phyloP scores from a whole-genome alignment of 2,329 filamentous ascomycete species.

The Sporothrix pseudoabietina region DNA sequence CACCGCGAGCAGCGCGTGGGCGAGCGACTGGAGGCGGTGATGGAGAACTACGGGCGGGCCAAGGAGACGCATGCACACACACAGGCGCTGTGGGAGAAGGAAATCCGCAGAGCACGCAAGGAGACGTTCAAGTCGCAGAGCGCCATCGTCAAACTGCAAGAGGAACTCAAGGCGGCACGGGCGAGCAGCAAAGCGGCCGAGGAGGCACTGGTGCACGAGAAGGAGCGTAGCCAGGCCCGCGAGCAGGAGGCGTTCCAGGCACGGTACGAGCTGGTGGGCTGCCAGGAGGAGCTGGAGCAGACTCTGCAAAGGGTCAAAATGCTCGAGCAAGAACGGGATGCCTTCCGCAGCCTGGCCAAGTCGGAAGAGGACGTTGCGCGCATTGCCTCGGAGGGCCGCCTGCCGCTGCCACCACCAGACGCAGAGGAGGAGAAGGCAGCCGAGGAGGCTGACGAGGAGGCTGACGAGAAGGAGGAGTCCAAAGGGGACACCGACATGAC shows the following conservation, averaged over 20 bases:
- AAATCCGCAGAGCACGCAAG: conserved; percentile 68
- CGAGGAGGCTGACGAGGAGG: conserved; percentile 42
- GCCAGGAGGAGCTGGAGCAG: conserved; percentile 68
- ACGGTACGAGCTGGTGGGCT: conserved; percentile 64
- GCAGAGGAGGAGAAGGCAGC: conserved; percentile 54
- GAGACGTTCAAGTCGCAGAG: conserved; percentile 77
- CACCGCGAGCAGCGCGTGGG: conserved; percentile 67
- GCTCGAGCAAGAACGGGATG: conserved; percentile 73
- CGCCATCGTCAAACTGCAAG: conserved; percentile 68
- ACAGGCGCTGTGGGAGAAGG: conserved; percentile 71
- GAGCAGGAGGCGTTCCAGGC: conserved; percentile 72
- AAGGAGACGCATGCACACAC: conserved; percentile 71
- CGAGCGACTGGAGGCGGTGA: conserved; percentile 67
- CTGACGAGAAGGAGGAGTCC: not conserved
- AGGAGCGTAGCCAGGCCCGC: conserved; percentile 60
- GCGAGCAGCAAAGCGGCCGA: conserved; percentile 58
- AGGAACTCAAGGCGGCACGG: conserved; percentile 68
- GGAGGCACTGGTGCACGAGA: conserved; percentile 63
- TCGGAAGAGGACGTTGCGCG: conserved; percentile 70
- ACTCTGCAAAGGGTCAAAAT: conserved; percentile 64
- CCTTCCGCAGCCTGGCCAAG: conserved; percentile 69
- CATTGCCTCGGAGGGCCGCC: conserved; percentile 70
- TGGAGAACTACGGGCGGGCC: conserved; percentile 70
- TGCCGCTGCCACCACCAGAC: conserved; percentile 61
- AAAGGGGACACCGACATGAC: not conserved